A percentile compares a stretch with the other conserved stretches of the same genome.
Conservation (phyloP, 1,139 yeast genomes). For the Arxiozyma heterogenica region DNA sequence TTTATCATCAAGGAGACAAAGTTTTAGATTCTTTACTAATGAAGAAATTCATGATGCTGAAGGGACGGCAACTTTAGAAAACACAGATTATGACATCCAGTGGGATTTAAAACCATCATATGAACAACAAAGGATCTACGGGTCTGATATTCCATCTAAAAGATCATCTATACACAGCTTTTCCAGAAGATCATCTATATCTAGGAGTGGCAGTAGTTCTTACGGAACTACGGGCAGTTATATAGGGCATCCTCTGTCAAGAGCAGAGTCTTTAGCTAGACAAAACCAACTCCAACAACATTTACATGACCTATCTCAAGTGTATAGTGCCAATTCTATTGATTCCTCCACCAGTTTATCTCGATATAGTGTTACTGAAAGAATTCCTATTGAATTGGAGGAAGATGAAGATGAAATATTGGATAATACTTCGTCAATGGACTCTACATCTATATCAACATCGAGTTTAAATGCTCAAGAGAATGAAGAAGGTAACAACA, state of each 20-base stretch:
- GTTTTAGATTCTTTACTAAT: slow-evolving; percentile 70
- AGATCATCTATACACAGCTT: slow-evolving; percentile 21
- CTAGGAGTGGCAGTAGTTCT: slow-evolving; percentile 8
- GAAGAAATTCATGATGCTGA: slow-evolving; percentile 81
- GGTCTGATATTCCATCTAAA: slow-evolving; percentile 24
- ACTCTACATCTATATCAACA: slow-evolving; percentile 12
- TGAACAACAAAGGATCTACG: slow-evolving; percentile 35
- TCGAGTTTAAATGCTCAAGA: slow-evolving; percentile 14
- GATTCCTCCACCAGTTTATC: slow-evolving; percentile 32
- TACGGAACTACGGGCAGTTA: slow-evolving; percentile 10
- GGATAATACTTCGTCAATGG: slow-evolving; percentile 16
- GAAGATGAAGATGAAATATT: slow-evolving; percentile 22
- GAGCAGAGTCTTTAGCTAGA: slow-evolving; percentile 6
- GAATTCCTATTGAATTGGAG: slow-evolving; percentile 35
- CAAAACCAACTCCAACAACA: slow-evolving; percentile 2
- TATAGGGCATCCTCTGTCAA: slow-evolving; percentile 13
- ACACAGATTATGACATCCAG: slow-evolving; percentile 51
- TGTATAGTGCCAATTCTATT: slow-evolving; percentile 11
- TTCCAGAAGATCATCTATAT: slow-evolving; percentile 11
- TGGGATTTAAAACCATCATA: slow-evolving; percentile 50
- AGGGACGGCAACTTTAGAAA: slow-evolving; percentile 67
- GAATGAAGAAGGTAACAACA: slow-evolving; percentile 20
- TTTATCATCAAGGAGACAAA: slow-evolving; percentile 27
- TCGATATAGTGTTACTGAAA: slow-evolving; percentile 37
- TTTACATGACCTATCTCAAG: neutral